phyloP scores from a whole-genome alignment of 495 filamentous ascomycete genomes.

The Cairneyella variabilis region DNA sequence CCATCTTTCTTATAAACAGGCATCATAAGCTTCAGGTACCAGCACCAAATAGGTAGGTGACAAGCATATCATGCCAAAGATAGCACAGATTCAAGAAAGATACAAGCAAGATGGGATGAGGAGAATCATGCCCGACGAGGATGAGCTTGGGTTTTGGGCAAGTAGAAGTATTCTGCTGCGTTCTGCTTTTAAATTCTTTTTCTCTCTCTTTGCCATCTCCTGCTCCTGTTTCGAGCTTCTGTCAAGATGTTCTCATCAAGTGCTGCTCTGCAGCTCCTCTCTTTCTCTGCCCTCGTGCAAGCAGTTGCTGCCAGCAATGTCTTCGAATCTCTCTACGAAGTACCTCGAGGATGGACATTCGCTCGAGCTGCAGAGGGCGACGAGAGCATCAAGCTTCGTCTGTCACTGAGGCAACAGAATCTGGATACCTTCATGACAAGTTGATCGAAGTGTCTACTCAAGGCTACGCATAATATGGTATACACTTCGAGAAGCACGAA shows the following conservation, averaged over 20 bases:
- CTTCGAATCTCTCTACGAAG: conserved; percentile 15
- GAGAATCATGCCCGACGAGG: too few species aligned
- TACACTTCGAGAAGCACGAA: conserved; percentile 51
- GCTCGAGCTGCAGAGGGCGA: conserved; percentile 3
- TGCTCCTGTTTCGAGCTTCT: not conserved
- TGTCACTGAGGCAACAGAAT: conserved; percentile 43
- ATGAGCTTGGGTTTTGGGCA: too few species aligned
- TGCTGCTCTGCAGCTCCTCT: conserved; percentile 5
- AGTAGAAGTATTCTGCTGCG: too few species aligned
- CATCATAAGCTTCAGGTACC: too few species aligned
- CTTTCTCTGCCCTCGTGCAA: not conserved
- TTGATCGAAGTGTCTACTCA: conserved; percentile 55
- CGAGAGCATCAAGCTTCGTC: conserved; percentile 36
- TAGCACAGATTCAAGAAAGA: too few species aligned
- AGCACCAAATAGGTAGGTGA: too few species aligned
- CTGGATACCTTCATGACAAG: conserved; percentile 46
- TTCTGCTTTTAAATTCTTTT: too few species aligned
- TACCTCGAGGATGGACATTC: conserved; percentile 16
- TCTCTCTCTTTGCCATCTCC: not conserved
- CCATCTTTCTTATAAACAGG: too few species aligned
- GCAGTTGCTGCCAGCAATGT: conserved; percentile 7
- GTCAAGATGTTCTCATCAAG: conserved; percentile 10
- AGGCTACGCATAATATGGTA: conserved; percentile 49
- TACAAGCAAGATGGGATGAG: too few species aligned
- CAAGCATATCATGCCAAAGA: too few species aligned